phyloP scores from a whole-genome alignment of 352 stramenopile genomes.

The Phytophthora litchii region DNA sequence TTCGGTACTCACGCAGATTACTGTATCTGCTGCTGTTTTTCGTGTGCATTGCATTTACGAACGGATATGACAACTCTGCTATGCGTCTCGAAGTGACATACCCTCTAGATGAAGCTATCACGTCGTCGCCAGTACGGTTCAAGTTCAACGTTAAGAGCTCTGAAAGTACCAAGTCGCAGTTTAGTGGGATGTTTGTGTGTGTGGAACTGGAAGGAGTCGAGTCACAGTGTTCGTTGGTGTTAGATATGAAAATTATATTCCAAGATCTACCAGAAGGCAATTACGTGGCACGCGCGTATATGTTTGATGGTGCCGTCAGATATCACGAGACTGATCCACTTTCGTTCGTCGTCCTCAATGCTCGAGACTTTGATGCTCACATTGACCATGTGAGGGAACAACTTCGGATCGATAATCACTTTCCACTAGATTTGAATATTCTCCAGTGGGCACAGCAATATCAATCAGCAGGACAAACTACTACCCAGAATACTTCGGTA shows the following conservation, averaged over 20 bases:
- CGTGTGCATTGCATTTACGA: too few species aligned
- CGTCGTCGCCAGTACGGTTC: constrained; percentile 2
- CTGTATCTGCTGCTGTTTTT: too few species aligned
- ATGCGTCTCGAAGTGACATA: not conserved
- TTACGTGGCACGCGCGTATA: constrained; percentile 14
- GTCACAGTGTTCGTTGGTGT: constrained; percentile 1
- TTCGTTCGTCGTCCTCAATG: constrained; percentile 14
- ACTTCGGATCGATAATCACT: not conserved
- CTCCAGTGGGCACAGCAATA: constrained; percentile 8
- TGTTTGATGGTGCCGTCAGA: constrained; percentile 1
- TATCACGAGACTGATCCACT: not conserved
- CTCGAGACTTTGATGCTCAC: constrained; percentile 6
- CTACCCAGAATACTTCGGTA: too few species aligned
- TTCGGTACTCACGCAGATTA: too few species aligned
- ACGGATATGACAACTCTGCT: not conserved
- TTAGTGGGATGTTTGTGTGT: constrained; percentile 1
- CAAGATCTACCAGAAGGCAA: constrained; percentile 4
- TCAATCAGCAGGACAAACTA: too few species aligned
- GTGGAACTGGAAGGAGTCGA: constrained; percentile 10
- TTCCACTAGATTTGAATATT: constrained; percentile 16
- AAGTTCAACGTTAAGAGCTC: not conserved
- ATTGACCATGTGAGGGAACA: not conserved
- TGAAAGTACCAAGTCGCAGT: constrained; percentile 1
- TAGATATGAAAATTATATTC: constrained; percentile 30
- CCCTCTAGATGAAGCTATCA: not conserved